Percentiles rank a stretch among this genome's conserved stretches.
Conservation (phyloP, 2,329 filamentous ascomycete genomes). For the Aspergillus sp. region DNA sequence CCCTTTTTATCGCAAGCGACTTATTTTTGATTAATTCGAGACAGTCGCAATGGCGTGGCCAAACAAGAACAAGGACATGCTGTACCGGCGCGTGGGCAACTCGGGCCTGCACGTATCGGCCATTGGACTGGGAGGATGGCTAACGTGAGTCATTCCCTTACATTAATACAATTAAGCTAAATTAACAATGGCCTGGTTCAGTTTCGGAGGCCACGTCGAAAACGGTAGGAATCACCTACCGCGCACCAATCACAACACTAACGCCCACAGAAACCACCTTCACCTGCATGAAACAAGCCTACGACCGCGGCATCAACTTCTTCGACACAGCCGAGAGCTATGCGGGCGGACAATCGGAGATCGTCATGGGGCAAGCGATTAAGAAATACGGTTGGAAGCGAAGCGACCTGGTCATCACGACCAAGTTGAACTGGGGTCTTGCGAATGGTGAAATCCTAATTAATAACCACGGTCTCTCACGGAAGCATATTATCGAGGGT, state of each 20-base stretch:
- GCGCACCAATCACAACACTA: neutral
- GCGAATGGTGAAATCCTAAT: constrained; percentile 55
- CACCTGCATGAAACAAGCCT: constrained; percentile 46
- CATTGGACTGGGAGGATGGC: constrained; percentile 55
- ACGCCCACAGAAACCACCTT: constrained; percentile 16
- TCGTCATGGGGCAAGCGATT: constrained; percentile 50
- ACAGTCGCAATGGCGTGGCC: constrained; percentile 13
- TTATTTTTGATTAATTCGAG: neutral
- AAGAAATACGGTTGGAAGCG: constrained; percentile 52
- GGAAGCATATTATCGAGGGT: constrained; percentile 65
- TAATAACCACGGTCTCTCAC: constrained; percentile 62
- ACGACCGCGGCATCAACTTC: constrained; percentile 52
- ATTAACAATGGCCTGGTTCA: constrained; percentile 22
- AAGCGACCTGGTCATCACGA: constrained; percentile 42
- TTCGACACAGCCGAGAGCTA: constrained; percentile 51
- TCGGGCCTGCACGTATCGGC: constrained; percentile 68
- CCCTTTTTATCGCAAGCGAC: neutral
- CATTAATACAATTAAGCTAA: neutral
- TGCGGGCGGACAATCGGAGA: constrained; percentile 46
- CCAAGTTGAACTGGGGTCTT: constrained; percentile 52
- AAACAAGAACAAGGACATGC: constrained; percentile 46
- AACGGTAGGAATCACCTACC: constrained; percentile 41
- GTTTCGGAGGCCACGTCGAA: constrained; percentile 59
- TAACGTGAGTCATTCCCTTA: constrained; percentile 17
- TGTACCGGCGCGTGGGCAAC: constrained; percentile 64